A percentile compares a stretch with the other conserved stretches of the same genome.
Evolutionary conservation across 2,329 filamentous ascomycete species (phyloP).

Genomic region (Knufia petricola): DNA sequence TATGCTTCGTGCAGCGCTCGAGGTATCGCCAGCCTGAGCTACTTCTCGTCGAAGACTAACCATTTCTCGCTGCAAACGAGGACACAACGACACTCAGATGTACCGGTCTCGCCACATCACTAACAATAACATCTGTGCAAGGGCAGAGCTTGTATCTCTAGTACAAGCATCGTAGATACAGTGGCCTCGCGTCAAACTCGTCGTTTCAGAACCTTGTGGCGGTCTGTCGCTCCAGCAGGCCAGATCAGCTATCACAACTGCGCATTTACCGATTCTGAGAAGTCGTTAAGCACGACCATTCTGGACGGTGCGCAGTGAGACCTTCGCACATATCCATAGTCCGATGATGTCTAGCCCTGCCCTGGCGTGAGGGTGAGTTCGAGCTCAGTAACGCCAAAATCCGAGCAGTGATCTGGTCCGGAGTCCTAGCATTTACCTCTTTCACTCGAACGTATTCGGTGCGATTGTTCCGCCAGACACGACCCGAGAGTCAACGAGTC

Average conservation of each 20-base stretch:
- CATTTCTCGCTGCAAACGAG: neutral
- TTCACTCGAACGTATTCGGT: slow-evolving; percentile 20
- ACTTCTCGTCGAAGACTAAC: neutral
- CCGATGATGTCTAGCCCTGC: neutral
- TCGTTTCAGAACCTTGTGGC: too few species aligned
- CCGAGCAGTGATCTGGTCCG: slow-evolving; percentile 19
- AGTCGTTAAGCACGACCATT: too few species aligned
- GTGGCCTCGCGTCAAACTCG: too few species aligned
- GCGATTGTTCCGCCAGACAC: slow-evolving; percentile 11
- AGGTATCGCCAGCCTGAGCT: neutral
- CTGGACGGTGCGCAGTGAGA: too few species aligned
- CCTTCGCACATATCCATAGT: too few species aligned
- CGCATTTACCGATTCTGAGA: too few species aligned
- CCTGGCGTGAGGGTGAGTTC: neutral
- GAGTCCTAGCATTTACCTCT: slow-evolving; percentile 20
- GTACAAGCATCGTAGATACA: too few species aligned
- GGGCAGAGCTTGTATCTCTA: too few species aligned
- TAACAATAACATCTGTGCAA: neutral
- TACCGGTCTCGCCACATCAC: neutral
- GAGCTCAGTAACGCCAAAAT: slow-evolving; percentile 9
- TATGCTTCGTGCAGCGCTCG: neutral
- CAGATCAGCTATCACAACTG: too few species aligned
- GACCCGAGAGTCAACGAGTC: slow-evolving; percentile 15
- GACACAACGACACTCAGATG: neutral
- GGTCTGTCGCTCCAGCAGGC: too few species aligned